Percentiles rank a stretch among this genome's conserved stretches.
Conservation (phyloP, 1,284 basidiomycete genomes). For the Sutorius eximius region DNA sequence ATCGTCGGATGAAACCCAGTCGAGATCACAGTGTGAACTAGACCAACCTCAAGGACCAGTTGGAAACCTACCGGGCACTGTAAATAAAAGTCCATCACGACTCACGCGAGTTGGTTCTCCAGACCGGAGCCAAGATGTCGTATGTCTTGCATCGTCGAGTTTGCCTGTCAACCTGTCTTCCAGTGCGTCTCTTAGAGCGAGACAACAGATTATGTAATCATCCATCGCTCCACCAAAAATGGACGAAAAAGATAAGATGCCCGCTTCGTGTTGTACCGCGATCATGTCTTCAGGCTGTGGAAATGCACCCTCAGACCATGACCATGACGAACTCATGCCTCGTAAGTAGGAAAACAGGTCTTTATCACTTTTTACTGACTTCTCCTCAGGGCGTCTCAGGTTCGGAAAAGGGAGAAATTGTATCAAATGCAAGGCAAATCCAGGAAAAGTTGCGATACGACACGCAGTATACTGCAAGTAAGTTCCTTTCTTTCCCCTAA, state of each 20-base stretch:
- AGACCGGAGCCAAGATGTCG: too few species aligned
- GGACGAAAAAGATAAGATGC: slow-evolving; percentile 10
- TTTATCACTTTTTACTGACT: background rate
- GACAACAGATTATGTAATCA: too few species aligned
- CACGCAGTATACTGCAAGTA: slow-evolving; percentile 84
- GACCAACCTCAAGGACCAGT: background rate
- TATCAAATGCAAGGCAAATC: slow-evolving; percentile 65
- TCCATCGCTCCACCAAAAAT: slow-evolving; percentile 4
- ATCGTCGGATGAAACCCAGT: background rate
- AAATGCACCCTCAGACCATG: slow-evolving; percentile 55
- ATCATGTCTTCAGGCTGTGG: slow-evolving; percentile 53
- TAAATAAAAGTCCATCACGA: background rate
- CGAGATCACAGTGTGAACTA: background rate
- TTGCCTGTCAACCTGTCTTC: too few species aligned
- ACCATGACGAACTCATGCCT: slow-evolving; percentile 61
- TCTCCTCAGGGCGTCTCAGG: slow-evolving; percentile 52
- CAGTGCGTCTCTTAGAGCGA: too few species aligned
- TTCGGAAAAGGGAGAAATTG: slow-evolving; percentile 66
- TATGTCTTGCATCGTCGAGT: too few species aligned
- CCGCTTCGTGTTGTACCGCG: background rate
- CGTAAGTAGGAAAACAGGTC: slow-evolving; percentile 43
- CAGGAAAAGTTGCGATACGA: slow-evolving; percentile 69
- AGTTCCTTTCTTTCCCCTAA: slow-evolving; percentile 19
- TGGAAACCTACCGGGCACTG: slow-evolving; percentile 5
- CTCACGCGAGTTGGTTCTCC: too few species aligned